Base-by-base conservation (phyloP, 2,329 filamentous ascomycete species). In the Huntiella moniliformis region DNA sequence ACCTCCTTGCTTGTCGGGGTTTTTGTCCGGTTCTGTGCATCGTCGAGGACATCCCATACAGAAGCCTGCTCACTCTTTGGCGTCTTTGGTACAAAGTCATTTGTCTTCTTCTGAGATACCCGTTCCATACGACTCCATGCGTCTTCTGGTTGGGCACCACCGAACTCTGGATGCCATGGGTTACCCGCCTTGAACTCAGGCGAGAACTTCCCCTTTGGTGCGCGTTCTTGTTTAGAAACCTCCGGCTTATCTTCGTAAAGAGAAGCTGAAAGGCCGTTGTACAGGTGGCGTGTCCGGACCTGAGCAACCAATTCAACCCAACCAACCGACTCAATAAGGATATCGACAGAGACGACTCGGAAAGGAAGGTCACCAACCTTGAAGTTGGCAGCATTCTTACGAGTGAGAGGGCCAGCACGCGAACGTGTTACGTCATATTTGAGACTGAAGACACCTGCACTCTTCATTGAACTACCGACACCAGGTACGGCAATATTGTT, bases 271-370 rank as follows among this genome's bases (percentile, higher is more conserved):
- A 45, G 50, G 38, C 45, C 37, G 18, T 44, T 48, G 42, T 61
- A 63, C 46, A 68, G 60, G 48, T 69, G 64, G 56, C 61, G 71
- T 12, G 68, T 73, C 43, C 88, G 74, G 7, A 92, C 74, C 61
- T 98, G 88, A 3, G 79, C 79, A 1, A 77, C 78, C 36, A 98
- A 61, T 61, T 98, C 91, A 2, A 98, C 71, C 82, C 92, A 98
- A 5, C 91, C 91, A 18, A 86, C 79, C 2, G 91, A 86, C 59
- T 96, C 88, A 42, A 98, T 77, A 11, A 98, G 65, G 17, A 98
- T 76, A 57, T 98, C 92, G 0, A 79, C 72, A 6, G 80, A 76
- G 50, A 91, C 69, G 2, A 96, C 76, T 11, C 74, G 72, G 60
- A 87, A 98, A 0, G 86, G 84, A 4, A 96, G 65, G 12, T 68